Evolutionary conservation across 2,329 filamentous ascomycete genomes (phyloP), one percentile per base, ranked within the genome.

Genomic region (Botrytis byssoidea): DNA sequence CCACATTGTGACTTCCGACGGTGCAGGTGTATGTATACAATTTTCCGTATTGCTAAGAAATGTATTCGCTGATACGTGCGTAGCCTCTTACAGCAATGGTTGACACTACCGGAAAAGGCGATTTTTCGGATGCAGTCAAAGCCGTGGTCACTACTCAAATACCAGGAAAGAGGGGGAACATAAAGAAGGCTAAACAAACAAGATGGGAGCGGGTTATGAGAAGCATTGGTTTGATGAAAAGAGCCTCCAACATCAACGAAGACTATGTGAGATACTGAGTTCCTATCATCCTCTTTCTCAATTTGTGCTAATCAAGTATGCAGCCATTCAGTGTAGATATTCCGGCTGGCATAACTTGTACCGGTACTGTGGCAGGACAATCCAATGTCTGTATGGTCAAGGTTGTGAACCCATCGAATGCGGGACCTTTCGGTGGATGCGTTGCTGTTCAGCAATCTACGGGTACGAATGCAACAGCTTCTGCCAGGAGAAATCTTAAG

Each of bases 101-200:
- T 40, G 83, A 90, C 78, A 81, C 84, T 70, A 88, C 89, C 73
- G 89, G 84, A 71, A 89, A 88, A 4, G 89, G 85, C 14, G 80
- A 70, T 42, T 78, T 77, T 70, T 74, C 83, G 64, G 80, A 79
- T 57, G 81, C 80, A 70, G 76, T 75, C 25, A 70, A 76, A 66
- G 77, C 83, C 44, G 61, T 78, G 0, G 77, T 81, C n/a, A 74
- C 77, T 16, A 79, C 79, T 9, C 81, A 85, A 75, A 80, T 84
- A 4, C 83, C 83, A 6, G 83, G 83, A 57, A 79, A 72, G 0
- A 76, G 76, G 25, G 82, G 83, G 25, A 81, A 83, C 71, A 83
- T 83, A 74, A 74, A 75, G 55, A 77, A 78, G 69, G 74, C 68
- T n/a, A 74, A 76, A 42, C 65, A 68, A 68, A 77, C 76, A 72